Evolutionary conservation across 768 basidiomycete species (phyloP), one percentile per base, ranked within the genome.

Genomic region (Suillus sp.): DNA sequence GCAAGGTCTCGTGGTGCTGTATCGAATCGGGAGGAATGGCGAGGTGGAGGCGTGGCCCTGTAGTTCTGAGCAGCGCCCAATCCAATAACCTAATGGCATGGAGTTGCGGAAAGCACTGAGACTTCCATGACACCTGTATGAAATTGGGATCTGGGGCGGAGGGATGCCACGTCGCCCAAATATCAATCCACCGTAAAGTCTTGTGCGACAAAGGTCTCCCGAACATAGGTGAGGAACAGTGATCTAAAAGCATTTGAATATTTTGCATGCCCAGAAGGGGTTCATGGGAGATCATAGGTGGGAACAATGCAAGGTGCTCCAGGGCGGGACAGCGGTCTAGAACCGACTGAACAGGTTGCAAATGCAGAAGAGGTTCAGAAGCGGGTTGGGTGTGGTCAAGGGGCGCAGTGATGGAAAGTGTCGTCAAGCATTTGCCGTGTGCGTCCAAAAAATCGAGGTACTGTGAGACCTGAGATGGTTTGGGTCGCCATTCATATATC

Each of bases 61-160:
- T 48, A 27, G 55, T 16, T n/a, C 27, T 30, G 50, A 62, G 18
- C 30, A 64, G 47, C 8, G 61, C 63, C 60, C 37, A 35, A 38
- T 64, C 60, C 35, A 54, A 30, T 22, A 43, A 16, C 38, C 63
- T 34, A 4, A 62, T 38, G 25, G 35, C 57, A 34, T 42, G 32
- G 30, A 62, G 34, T 34, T 25, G 40, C 38, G 60, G 63, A 45
- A 61, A 64, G 32, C 50, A 32, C 37, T 40, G 43, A 27, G 63
- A 6, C 20, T 38, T 64, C n/a, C 61, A 62, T 18, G 37, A 25
- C 2, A 25, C 22, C 35, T 10, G 22, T 37, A 54, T n/a, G 20
- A 7, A 45, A 37, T 20, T 22, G 3, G 51, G 37, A 25, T 32
- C 14, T 14, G 34, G 30, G 14, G 62, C 22, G 27, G 20, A 50